phyloP scores from a whole-genome alignment of 2,329 filamentous ascomycete species.

The Sporothrix brunneoviolacea region DNA sequence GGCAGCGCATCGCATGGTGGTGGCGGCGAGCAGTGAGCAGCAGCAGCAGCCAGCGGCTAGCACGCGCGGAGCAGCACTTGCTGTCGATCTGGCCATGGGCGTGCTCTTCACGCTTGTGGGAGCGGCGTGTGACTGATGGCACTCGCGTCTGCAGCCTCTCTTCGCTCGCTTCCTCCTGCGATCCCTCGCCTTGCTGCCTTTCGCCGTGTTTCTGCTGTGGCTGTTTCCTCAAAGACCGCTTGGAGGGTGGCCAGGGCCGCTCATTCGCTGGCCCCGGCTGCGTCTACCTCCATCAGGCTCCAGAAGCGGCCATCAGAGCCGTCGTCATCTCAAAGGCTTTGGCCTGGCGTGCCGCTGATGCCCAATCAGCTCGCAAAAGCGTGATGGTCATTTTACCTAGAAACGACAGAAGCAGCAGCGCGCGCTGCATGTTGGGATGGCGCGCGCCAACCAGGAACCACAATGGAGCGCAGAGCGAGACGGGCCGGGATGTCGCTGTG shows the following conservation, averaged over 20 bases:
- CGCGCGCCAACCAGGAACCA: conserved; percentile 31
- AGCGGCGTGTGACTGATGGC: conserved; percentile 1
- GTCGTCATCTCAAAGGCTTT: not conserved
- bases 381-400: conserved; percentile 31
- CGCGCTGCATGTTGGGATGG: conserved; percentile 27
- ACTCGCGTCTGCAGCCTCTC: not conserved
- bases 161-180: not conserved
- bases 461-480: not conserved
- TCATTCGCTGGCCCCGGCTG: conserved; percentile 7
- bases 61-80: conserved; percentile 7
- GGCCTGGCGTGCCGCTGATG: not conserved
- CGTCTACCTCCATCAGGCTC: conserved; percentile 1
- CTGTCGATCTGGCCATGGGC: not conserved
- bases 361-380: conserved; percentile 28
- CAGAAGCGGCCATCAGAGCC: not conserved
- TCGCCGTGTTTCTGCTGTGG: not conserved
- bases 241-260: conserved; percentile 10
- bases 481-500: conserved; percentile 4
- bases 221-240: not conserved
- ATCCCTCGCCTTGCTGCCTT: not conserved
- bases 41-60: conserved; percentile 14
- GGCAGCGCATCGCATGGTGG: conserved; percentile 1
- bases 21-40: not conserved
- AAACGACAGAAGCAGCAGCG: conserved; percentile 17
- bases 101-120: conserved; percentile 4